Evolutionary conservation across 495 filamentous ascomycete species (phyloP).

Genomic region (Penicillium maclennaniae): DNA sequence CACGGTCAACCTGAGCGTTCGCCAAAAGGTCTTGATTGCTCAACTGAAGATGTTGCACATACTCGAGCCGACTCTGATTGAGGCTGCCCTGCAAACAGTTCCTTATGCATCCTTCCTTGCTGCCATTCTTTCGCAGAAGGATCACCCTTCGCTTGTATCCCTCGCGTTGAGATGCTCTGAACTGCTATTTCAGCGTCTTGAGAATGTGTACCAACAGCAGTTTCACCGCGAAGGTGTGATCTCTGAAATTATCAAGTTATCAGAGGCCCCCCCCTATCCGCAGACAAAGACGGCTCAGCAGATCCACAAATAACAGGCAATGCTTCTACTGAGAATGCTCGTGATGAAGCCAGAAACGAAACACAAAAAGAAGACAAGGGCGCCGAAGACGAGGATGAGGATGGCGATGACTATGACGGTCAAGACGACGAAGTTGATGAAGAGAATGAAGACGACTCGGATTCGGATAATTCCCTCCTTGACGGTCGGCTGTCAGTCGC

Average conservation of each 20-base stretch:
- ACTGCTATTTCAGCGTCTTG: slow-evolving; percentile 76
- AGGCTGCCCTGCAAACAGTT: slow-evolving; percentile 83
- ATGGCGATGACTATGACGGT: slow-evolving; percentile 56
- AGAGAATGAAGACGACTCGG: slow-evolving; percentile 59
- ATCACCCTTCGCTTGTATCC: slow-evolving; percentile 82
- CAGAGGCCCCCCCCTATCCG: slow-evolving; percentile 48
- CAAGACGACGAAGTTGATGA: slow-evolving; percentile 62
- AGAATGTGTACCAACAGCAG: slow-evolving; percentile 87
- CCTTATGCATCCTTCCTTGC: slow-evolving; percentile 97
- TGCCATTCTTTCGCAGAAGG: slow-evolving; percentile 92
- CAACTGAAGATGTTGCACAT: slow-evolving; percentile 99
- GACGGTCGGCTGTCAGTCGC: slow-evolving; percentile 40
- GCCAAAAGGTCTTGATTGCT: slow-evolving; percentile 92
- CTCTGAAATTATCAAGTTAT: slow-evolving; percentile 78
- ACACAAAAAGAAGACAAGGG: slow-evolving; percentile 22
- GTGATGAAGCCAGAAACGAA: slow-evolving; percentile 7
- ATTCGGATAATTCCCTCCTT: slow-evolving; percentile 61
- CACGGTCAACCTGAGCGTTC: slow-evolving; percentile 94
- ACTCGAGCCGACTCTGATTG: slow-evolving; percentile 73
- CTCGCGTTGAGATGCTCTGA: slow-evolving; percentile 85
- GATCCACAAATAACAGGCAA: slow-evolving; percentile 3
- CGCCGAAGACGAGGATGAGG: slow-evolving; percentile 33
- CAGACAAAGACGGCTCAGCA: slow-evolving; percentile 19
- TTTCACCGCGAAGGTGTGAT: slow-evolving; percentile 98
- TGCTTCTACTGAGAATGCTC: neutral